Evolutionary conservation across 1,284 basidiomycete species (phyloP).

Genomic region (Schizophyllum commune): DNA sequence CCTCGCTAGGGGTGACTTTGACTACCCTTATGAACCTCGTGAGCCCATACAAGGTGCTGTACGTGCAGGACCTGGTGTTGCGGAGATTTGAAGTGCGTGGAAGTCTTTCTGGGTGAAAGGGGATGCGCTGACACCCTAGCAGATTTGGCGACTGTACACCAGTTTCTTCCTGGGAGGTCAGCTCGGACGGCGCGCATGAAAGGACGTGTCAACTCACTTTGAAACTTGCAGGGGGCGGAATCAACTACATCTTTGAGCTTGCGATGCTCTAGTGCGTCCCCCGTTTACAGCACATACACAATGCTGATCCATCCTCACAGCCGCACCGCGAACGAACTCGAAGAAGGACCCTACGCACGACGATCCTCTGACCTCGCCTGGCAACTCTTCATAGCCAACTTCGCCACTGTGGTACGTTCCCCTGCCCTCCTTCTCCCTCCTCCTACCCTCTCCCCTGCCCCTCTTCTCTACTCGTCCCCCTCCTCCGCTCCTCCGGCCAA

Average conservation of each 20-base stretch:
- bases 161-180: constrained; percentile 74
- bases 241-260: constrained; percentile 67
- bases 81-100: constrained; percentile 44
- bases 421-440: background rate
- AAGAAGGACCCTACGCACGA: constrained; percentile 48
- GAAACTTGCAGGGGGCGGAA: constrained; percentile 38
- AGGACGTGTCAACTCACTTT: background rate
- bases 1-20: constrained; percentile 55
- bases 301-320: constrained; percentile 25
- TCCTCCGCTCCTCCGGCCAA: too few species aligned
- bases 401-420: constrained; percentile 50
- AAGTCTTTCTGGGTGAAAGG: background rate
- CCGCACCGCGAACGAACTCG: constrained; percentile 57
- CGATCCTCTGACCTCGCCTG: constrained; percentile 68
- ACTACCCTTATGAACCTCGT: constrained; percentile 55
- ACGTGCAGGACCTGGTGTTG: constrained; percentile 41
- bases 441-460: background rate
- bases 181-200: constrained; percentile 15
- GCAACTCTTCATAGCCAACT: constrained; percentile 56
- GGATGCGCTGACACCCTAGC: constrained; percentile 1
- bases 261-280: constrained; percentile 67
- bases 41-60: constrained; percentile 48
- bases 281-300: constrained; percentile 1
- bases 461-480: background rate
- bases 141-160: constrained; percentile 76